Evolutionary conservation across 2,329 filamentous ascomycete genomes (phyloP).

Genomic region (Nemania sp.): DNA sequence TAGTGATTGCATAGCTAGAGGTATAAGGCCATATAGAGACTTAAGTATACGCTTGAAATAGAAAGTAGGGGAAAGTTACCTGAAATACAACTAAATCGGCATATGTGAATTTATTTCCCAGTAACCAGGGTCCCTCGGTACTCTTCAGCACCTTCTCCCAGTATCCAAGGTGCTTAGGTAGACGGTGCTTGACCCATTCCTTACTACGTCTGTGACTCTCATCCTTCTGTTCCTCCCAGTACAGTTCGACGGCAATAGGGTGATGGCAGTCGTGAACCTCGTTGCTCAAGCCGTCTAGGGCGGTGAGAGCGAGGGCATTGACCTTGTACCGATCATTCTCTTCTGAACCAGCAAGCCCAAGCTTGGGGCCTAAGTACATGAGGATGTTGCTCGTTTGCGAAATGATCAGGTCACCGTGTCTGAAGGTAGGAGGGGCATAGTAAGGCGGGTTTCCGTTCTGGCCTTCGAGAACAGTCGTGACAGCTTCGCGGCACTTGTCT

Average conservation of each 20-base stretch:
- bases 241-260: slow-evolving; percentile 67
- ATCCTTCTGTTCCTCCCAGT: slow-evolving; percentile 81
- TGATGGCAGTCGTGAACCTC: slow-evolving; percentile 82
- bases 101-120: slow-evolving; percentile 72
- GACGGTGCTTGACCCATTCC: slow-evolving; percentile 68
- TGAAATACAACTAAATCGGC: slow-evolving; percentile 80
- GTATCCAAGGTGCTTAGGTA: slow-evolving; percentile 78
- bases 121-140: slow-evolving; percentile 66
- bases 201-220: slow-evolving; percentile 69
- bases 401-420: slow-evolving; percentile 69
- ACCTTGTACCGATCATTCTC: slow-evolving; percentile 63
- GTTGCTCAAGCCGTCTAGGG: slow-evolving; percentile 75
- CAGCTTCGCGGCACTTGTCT: slow-evolving; percentile 50
- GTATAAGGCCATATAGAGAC: neutral
- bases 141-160: slow-evolving; percentile 71
- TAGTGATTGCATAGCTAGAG: neutral
- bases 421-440: slow-evolving; percentile 75
- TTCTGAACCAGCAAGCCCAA: slow-evolving; percentile 62
- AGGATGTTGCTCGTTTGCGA: slow-evolving; percentile 79
- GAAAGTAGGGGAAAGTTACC: slow-evolving; percentile 52
- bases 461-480: slow-evolving; percentile 15
- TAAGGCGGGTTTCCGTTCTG: slow-evolving; percentile 68
- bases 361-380: slow-evolving; percentile 71
- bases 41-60: neutral
- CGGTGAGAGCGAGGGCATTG: slow-evolving; percentile 73